Conservation (phyloP, 208 protist genomes). For the Wallacemonas collosoma region DNA sequence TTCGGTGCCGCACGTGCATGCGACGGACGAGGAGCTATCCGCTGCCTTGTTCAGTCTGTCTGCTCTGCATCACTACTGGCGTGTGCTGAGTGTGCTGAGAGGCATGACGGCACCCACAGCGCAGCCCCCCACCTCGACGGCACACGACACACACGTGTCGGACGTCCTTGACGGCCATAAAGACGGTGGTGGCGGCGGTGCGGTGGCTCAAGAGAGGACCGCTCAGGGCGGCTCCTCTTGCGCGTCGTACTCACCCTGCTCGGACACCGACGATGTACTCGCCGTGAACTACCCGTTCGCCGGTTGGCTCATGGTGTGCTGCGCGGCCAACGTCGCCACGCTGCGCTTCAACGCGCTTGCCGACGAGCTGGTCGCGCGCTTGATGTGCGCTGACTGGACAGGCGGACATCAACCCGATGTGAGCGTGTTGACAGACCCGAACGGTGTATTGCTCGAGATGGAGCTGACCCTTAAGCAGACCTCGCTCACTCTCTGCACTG, state of each 20-base stretch:
- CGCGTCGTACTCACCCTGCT: too few relatives aligned
- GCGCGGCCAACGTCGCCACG: conserved; percentile 20
- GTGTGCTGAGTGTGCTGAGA: conserved; percentile 21
- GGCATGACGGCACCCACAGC: conserved; percentile 15
- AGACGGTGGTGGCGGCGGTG: neutral
- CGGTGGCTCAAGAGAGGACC: neutral
- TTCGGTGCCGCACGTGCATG: neutral
- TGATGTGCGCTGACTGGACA: conserved; percentile 17
- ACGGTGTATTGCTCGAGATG: conserved; percentile 68
- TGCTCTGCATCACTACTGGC: conserved; percentile 9
- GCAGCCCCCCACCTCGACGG: conserved; percentile 30
- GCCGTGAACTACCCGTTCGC: conserved; percentile 9
- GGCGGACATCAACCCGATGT: neutral
- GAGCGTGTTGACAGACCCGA: conserved; percentile 45
- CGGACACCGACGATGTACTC: conserved; percentile 17
- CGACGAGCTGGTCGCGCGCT: conserved; percentile 15
- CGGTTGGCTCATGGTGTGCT: conserved; percentile 35
- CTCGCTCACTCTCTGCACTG: conserved; percentile 37
- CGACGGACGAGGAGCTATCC: conserved; percentile 8
- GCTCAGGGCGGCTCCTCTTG: neutral
- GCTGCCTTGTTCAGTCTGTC: conserved; percentile 21
- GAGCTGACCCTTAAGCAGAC: conserved; percentile 36
- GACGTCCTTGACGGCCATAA: neutral
- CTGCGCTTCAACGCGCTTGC: conserved; percentile 34
- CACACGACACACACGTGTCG: neutral